Conservation (phyloP, 2,329 filamentous ascomycete species). For the Penicillium sp. region DNA sequence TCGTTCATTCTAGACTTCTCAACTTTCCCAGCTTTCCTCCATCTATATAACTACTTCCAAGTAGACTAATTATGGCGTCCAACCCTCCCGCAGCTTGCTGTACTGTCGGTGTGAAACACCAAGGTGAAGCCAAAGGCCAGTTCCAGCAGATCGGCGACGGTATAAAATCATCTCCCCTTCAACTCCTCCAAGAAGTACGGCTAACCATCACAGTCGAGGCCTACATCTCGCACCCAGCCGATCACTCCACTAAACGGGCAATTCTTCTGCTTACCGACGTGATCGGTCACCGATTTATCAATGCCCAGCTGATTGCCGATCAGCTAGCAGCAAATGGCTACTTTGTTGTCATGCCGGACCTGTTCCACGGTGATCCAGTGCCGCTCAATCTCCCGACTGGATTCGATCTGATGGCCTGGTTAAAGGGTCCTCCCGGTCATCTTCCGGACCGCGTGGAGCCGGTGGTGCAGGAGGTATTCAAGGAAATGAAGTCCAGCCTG, state of each 20-base stretch:
- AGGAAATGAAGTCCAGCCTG: constrained; percentile 14
- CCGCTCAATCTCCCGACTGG: constrained; percentile 12
- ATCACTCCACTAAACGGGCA: constrained; percentile 9
- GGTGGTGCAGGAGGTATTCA: constrained; percentile 13
- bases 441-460: constrained; percentile 15
- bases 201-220: constrained; percentile 13
- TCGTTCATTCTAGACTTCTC: background rate
- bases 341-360: constrained; percentile 20
- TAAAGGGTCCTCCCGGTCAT: constrained; percentile 19
- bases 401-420: constrained; percentile 18
- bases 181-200: background rate
- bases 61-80: constrained; percentile 12
- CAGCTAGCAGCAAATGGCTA: constrained; percentile 21
- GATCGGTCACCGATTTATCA: constrained; percentile 20
- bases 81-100: constrained; percentile 17
- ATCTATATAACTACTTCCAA: background rate
- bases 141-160: constrained; percentile 15
- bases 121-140: constrained; percentile 16
- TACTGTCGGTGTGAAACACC: constrained; percentile 14
- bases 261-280: constrained; percentile 19
- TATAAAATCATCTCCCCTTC: constrained; percentile 1
- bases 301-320: constrained; percentile 20
- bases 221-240: constrained; percentile 11
- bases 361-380: constrained; percentile 20
- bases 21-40: background rate